Base-by-base conservation (phyloP, 2,329 filamentous ascomycete genomes). In the Aphanoascus verrucosus region DNA sequence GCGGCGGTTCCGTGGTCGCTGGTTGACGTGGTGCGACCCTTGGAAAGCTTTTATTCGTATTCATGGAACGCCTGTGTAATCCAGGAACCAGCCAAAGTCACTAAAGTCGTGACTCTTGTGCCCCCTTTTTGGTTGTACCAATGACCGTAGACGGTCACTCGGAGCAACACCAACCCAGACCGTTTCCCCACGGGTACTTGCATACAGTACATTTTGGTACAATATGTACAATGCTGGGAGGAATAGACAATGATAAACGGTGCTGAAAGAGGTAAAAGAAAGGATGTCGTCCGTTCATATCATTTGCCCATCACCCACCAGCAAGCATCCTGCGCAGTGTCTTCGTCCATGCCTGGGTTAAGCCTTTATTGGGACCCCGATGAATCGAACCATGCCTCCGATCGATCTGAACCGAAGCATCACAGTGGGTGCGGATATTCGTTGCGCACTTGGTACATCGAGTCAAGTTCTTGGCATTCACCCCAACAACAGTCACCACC, bases 351-450 rank as follows among this genome's bases (percentile, higher is more conserved):
- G 23, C 23, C 23, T 28, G 23, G 23, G 23, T 28, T 7, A 28
- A 28, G 23, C 23, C 3, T 28, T 28, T 7, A 28, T 28, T 28
- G 23, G 23, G 23, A n/a, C n/a, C n/a, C n/a, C n/a, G n/a, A n/a
- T n/a, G n/a, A n/a, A n/a, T n/a, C n/a, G n/a, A n/a, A n/a, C n/a
- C n/a, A n/a, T n/a, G n/a, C n/a, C n/a, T n/a, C n/a, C n/a, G n/a
- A n/a, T n/a, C n/a, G n/a, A n/a, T n/a, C n/a, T n/a, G n/a, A n/a
- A n/a, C n/a, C n/a, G n/a, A n/a, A n/a, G n/a, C n/a, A n/a, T n/a
- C 17, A 5, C n/a, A n/a, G n/a, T 38, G n/a, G 45, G 32, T 48
- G 37, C 45, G 38, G 34, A 38, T 48, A 48, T 38, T 48, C 45
- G 23, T 38, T 31, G 44, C 28, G 15, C 28, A 28, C 44, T 19